Evolutionary conservation across 2,329 filamentous ascomycete species (phyloP).

Genomic region (Zelopaecilomyces penicillatus): DNA sequence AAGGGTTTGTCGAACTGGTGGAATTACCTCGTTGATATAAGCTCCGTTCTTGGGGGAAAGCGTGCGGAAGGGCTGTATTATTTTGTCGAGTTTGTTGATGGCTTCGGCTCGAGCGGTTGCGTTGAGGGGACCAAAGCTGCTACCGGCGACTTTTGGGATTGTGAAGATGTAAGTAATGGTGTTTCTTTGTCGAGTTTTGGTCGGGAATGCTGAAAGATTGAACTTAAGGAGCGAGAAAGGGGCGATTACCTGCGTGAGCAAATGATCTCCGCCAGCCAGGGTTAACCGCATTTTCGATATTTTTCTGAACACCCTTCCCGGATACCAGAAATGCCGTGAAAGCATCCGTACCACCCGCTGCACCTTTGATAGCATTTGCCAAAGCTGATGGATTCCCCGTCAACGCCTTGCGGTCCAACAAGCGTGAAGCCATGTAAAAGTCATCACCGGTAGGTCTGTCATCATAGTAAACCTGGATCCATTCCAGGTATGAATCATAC

Average conservation of each 20-base stretch:
- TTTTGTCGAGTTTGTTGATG: slow-evolving; percentile 29
- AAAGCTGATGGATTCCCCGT: too few species aligned
- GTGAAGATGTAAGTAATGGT: too few species aligned
- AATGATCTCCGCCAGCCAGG: not conserved
- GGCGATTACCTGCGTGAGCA: not conserved
- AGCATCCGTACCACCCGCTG: too few species aligned
- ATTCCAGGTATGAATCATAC: not conserved
- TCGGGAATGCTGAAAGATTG: too few species aligned
- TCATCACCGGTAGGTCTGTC: not conserved
- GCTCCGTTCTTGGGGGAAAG: too few species aligned
- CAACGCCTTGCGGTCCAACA: not conserved
- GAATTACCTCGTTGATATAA: too few species aligned
- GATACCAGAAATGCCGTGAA: not conserved
- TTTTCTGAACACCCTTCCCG: not conserved
- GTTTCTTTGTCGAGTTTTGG: too few species aligned
- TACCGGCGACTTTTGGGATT: not conserved
- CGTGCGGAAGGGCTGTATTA: slow-evolving; percentile 28
- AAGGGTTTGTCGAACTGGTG: too few species aligned
- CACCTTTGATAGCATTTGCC: too few species aligned
- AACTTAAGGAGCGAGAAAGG: too few species aligned
- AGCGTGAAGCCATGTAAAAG: not conserved
- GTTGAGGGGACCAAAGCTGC: not conserved
- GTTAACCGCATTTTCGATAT: not conserved
- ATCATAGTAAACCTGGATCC: not conserved
- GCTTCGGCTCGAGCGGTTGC: not conserved